Conservation (phyloP, 345 rosid genomes). For the Corchorus olitorius region DNA sequence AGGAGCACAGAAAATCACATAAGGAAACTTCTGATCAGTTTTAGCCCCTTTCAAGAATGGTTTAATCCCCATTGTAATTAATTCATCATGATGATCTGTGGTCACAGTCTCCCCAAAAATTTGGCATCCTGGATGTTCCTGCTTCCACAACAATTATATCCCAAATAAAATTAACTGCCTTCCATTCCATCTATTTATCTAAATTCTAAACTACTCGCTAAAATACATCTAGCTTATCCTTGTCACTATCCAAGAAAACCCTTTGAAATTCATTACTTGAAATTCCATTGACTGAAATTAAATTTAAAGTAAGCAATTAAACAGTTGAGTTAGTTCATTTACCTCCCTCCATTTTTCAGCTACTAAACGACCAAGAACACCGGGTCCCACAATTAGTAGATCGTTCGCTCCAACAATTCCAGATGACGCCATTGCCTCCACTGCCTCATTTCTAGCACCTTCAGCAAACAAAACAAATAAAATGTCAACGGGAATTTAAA, state of each 20-base stretch:
- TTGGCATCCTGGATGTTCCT: conserved; percentile 82
- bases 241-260: background rate
- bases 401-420: conserved; percentile 64
- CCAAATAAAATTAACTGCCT: background rate
- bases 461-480: conserved; percentile 13
- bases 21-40: conserved; percentile 52
- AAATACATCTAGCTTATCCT: background rate
- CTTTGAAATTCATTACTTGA: background rate
- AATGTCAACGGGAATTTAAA: background rate
- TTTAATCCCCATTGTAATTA: conserved; percentile 72
- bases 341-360: conserved; percentile 92
- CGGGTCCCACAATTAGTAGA: conserved; percentile 89
- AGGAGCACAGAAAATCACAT: conserved; percentile 93
- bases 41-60: conserved; percentile 63
- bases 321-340: conserved; percentile 24
- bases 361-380: conserved; percentile 95
- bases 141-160: conserved; percentile 18
- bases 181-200: background rate
- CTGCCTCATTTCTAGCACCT: conserved; percentile 52
- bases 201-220: background rate
- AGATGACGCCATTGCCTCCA: conserved; percentile 42
- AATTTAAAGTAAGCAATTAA: background rate
- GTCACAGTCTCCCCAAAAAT: conserved; percentile 84
- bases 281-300: background rate
- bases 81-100: conserved; percentile 76